Evolutionary conservation across 1,284 basidiomycete species (phyloP).

Genomic region (Farysia itapuensis): DNA sequence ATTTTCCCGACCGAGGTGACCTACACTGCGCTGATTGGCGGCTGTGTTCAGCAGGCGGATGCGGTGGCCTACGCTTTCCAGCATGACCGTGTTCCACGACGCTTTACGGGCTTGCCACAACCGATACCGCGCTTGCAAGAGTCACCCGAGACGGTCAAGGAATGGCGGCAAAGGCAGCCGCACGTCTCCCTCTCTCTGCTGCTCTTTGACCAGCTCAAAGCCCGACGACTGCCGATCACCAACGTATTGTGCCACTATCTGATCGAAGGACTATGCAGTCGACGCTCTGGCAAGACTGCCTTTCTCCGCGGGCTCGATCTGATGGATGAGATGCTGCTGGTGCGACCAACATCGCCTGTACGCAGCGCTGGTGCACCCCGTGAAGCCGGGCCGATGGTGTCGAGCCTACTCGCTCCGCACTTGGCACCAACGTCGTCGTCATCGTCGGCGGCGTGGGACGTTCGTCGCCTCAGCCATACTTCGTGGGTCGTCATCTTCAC

Average conservation of each 20-base stretch:
- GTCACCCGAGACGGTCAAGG: conserved; percentile 2
- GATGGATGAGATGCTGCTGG: conserved; percentile 26
- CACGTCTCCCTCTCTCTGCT: conserved; percentile 25
- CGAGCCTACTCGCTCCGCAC: neutral
- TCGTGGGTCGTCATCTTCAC: conserved; percentile 24
- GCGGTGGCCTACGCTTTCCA: conserved; percentile 15
- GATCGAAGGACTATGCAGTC: conserved; percentile 20
- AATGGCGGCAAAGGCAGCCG: conserved; percentile 7
- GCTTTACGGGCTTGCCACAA: conserved; percentile 5
- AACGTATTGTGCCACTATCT: conserved; percentile 18
- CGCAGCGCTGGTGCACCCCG: conserved; percentile 3
- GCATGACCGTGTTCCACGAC: conserved; percentile 3
- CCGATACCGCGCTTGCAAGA: conserved; percentile 10
- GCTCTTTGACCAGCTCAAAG: conserved; percentile 37
- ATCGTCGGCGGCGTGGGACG: neutral
- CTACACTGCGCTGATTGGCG: conserved; percentile 38
- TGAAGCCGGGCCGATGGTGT: conserved; percentile 6
- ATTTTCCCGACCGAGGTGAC: conserved; percentile 42
- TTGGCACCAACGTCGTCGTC: no score
- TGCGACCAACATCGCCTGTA: neutral
- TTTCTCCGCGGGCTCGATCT: conserved; percentile 26
- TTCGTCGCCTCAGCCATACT: neutral
- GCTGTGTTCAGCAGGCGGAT: conserved; percentile 19
- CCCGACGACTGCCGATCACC: conserved; percentile 11
- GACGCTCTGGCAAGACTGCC: conserved; percentile 14